A percentile compares a stretch with the other conserved stretches of the same genome.
phyloP scores from a whole-genome alignment of 2,329 filamentous ascomycete species.

The Tolypocladium cylindrosporum region DNA sequence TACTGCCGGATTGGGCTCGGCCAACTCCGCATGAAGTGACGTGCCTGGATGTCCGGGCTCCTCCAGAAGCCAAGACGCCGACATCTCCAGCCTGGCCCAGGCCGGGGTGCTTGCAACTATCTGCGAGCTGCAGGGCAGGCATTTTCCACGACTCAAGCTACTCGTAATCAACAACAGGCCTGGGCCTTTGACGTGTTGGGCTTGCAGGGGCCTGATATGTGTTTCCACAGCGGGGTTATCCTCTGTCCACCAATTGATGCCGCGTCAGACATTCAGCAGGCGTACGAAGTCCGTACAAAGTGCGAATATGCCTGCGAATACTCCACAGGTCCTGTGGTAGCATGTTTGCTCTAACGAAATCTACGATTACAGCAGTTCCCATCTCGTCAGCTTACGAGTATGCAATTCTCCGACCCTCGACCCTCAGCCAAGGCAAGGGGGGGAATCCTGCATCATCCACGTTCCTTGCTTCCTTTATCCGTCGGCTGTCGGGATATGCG shows the following conservation, averaged over 20 bases:
- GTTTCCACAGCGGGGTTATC: not conserved
- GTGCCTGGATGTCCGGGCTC: not conserved
- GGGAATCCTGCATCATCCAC: not conserved
- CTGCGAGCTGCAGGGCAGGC: not conserved
- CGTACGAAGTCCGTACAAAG: not conserved
- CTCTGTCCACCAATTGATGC: not conserved
- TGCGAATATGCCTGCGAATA: not conserved
- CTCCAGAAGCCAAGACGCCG: not conserved
- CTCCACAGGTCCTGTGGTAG: too few relatives aligned
- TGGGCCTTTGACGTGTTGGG: not conserved
- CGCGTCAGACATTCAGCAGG: not conserved
- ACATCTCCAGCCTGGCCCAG: not conserved
- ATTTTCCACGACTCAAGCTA: not conserved
- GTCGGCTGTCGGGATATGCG: not conserved
- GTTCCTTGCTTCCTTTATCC: not conserved
- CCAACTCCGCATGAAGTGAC: not conserved
- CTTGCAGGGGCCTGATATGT: not conserved
- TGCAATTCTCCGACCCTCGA: not conserved
- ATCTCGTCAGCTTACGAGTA: not conserved
- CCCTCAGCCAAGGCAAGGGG: not conserved
- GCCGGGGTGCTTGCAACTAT: not conserved
- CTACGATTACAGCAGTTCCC: not conserved
- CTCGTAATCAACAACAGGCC: not conserved
- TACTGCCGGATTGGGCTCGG: not conserved
- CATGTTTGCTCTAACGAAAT: not conserved